Evolutionary conservation across 106 monocot species (phyloP).

Genomic region (Agapanthus africanus): DNA sequence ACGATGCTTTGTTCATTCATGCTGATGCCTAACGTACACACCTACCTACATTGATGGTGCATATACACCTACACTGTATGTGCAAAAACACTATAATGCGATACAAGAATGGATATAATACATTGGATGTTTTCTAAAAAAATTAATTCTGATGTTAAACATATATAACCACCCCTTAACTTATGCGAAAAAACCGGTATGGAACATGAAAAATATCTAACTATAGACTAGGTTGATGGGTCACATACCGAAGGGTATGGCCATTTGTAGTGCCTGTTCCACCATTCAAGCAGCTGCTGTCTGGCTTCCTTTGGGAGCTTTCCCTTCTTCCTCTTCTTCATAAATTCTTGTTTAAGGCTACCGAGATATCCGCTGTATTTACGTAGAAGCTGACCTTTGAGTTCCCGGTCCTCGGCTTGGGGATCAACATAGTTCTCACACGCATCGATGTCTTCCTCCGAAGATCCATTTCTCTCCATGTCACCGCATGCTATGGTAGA

Average conservation of each 20-base stretch:
- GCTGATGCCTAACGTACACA: no score
- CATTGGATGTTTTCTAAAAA: no score
- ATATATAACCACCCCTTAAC: no score
- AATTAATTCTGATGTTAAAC: no score
- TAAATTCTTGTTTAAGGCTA: conserved; percentile 54
- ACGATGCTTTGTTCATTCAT: no score
- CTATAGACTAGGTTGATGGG: no score
- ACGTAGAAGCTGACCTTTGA: conserved; percentile 55
- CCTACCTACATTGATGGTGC: no score
- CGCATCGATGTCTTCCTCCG: conserved; percentile 46
- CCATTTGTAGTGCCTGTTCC: conserved; percentile 77
- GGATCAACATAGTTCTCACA: conserved; percentile 47
- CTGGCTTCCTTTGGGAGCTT: conserved; percentile 72
- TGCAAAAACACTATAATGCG: no score
- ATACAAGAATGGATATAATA: no score
- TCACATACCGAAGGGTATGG: conserved; percentile 64
- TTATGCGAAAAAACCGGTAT: no score
- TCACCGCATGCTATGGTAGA: background rate
- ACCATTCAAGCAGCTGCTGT: conserved; percentile 68
- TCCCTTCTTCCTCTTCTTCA: conserved; percentile 67
- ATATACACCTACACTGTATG: no score
- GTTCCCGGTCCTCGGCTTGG: conserved; percentile 50
- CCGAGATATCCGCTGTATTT: conserved; percentile 67
- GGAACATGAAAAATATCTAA: no score
- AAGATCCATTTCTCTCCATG: conserved; percentile 30